phyloP scores from a whole-genome alignment of 2,329 filamentous ascomycete genomes.

The Alternaria angustiovoidea region DNA sequence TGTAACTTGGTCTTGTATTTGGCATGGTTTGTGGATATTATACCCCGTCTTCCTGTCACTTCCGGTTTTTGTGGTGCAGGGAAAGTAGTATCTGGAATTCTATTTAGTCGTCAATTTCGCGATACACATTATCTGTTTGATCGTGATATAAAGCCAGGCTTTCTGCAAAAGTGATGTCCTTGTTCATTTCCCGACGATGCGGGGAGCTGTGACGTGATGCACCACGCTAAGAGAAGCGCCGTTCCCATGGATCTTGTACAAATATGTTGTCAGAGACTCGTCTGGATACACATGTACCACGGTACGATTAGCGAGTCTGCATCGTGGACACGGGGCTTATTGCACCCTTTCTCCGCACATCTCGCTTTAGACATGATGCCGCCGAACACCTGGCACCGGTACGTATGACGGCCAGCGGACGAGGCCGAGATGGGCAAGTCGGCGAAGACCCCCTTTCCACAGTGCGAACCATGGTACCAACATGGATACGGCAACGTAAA shows the following conservation, averaged over 20 bases:
- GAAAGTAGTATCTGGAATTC: conserved; percentile 4
- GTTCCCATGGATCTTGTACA: background rate
- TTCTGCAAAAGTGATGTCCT: background rate
- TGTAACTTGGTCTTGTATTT: background rate
- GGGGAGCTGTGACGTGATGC: background rate
- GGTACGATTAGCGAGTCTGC: background rate
- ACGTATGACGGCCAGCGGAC: background rate
- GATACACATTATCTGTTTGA: background rate
- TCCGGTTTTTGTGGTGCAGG: background rate
- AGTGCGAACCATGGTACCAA: conserved; percentile 14
- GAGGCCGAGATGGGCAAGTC: background rate
- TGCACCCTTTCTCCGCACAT: background rate
- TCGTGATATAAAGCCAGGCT: background rate
- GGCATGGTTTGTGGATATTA: conserved; percentile 13
- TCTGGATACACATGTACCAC: conserved; percentile 3
- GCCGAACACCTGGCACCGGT: background rate
- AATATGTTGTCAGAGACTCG: background rate
- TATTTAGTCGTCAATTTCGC: background rate
- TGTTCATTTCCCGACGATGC: background rate
- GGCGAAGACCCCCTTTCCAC: conserved; percentile 8
- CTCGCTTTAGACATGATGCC: background rate
- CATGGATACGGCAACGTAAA: background rate
- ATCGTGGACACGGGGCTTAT: background rate
- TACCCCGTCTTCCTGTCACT: conserved; percentile 12
- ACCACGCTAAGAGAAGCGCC: background rate